Evolutionary conservation across 2,329 filamentous ascomycete species (phyloP).

Genomic region (Ophiocordyceps robertsii): DNA sequence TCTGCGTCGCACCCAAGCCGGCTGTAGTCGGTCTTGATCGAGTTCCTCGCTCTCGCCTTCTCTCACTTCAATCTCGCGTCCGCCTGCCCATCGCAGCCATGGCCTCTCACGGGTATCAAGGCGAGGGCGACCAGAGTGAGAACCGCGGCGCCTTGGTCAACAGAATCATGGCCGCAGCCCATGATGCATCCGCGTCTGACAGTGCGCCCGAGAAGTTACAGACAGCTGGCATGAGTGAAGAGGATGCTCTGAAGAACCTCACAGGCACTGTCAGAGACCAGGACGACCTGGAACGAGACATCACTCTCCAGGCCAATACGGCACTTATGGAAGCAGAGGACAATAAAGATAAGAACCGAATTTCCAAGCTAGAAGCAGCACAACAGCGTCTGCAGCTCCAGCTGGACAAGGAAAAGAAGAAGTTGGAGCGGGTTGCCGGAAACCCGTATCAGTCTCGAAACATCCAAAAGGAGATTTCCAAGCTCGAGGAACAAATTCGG

Average conservation of each 20-base stretch:
- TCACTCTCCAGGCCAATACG: conserved; percentile 48
- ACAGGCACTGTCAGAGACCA: conserved; percentile 68
- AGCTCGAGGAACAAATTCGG: conserved; percentile 50
- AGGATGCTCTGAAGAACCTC: conserved; percentile 45
- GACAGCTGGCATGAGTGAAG: conserved; percentile 35
- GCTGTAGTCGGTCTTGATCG: no score
- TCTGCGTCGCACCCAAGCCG: no score
- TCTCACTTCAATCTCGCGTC: no score
- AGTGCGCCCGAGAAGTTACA: conserved; percentile 2
- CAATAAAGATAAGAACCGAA: conserved; percentile 47
- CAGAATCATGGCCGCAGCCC: conserved; percentile 17
- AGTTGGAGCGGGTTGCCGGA: conserved; percentile 26
- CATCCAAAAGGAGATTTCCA: conserved; percentile 51
- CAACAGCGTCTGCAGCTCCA: conserved; percentile 51
- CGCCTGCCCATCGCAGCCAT: conserved; percentile 6
- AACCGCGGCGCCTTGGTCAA: conserved; percentile 13
- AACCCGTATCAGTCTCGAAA: conserved; percentile 40
- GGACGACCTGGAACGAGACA: conserved; percentile 81
- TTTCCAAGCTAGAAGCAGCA: conserved; percentile 40
- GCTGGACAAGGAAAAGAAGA: conserved; percentile 40
- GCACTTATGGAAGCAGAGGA: conserved; percentile 49
- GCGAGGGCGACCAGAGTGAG: conserved; percentile 8
- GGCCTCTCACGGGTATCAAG: conserved; percentile 10
- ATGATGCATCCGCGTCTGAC: conserved; percentile 6
- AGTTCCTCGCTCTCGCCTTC: no score